These are phyloP conservation scores for Kingdonia uniflora DNA, from an alignment of 164 flowering plant genomes.

Conservation along the genomic window DNA sequence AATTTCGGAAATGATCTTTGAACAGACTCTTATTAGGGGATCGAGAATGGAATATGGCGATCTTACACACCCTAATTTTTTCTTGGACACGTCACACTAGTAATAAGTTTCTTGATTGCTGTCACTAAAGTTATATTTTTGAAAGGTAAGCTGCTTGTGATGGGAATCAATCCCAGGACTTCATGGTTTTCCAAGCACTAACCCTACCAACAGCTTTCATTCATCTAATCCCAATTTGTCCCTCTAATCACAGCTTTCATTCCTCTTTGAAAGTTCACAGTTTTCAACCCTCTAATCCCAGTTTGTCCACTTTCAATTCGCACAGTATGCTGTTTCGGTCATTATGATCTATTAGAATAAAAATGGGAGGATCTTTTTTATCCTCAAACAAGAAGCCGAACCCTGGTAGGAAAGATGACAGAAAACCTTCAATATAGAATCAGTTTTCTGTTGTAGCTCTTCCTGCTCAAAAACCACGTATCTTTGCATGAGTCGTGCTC, in stretches of 20 bases:
- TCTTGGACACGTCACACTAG: conserved; percentile 12
- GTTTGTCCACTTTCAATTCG: conserved; percentile 29
- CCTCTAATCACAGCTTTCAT: too few relatives aligned
- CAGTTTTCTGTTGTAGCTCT: conserved; percentile 37
- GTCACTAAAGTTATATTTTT: conserved; percentile 26
- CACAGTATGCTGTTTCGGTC: conserved; percentile 22
- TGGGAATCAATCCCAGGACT: too few relatives aligned
- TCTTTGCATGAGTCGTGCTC: conserved; percentile 11
- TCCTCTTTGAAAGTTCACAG: too few relatives aligned
- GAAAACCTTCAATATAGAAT: conserved; percentile 35
- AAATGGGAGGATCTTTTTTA: conserved; percentile 37
- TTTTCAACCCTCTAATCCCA: conserved; percentile 48
- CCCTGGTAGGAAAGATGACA: conserved; percentile 32
- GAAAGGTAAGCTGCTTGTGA: too few relatives aligned
- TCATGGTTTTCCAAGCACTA: too few relatives aligned
- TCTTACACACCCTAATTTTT: conserved; percentile 34
- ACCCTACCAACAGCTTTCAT: too few relatives aligned
- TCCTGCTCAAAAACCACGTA: conserved; percentile 21
- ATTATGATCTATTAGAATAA: conserved; percentile 21
- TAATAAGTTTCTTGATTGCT: conserved; percentile 24
- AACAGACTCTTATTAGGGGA: conserved; percentile 30
- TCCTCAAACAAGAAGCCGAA: conserved; percentile 47
- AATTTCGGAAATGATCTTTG: conserved; percentile 38
- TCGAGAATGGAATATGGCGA: conserved; percentile 43
- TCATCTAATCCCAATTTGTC: too few relatives aligned